Evolutionary conservation across 805 yeast genomes (phyloP).

Genomic region (Vanderwaltozyma yarrowii): DNA sequence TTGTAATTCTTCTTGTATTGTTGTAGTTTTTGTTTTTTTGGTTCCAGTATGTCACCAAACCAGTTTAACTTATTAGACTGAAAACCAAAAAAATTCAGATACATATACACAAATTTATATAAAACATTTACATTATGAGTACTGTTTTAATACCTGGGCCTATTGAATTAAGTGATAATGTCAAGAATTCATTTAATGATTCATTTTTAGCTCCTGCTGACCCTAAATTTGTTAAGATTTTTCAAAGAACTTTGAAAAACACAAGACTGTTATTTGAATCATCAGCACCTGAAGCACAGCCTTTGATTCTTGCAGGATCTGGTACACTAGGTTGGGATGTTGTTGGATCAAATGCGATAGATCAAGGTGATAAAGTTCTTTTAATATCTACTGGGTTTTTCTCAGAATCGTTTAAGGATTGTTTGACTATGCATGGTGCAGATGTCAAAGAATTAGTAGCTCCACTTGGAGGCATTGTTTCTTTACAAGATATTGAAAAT

Average conservation of each 20-base stretch:
- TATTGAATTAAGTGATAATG: slow-evolving; percentile 71
- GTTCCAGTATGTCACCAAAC: no score
- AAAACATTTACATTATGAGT: background rate
- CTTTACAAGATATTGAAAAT: slow-evolving; percentile 43
- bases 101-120: no score
- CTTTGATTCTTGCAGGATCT: slow-evolving; percentile 75
- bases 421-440: slow-evolving; percentile 61
- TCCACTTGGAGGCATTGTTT: slow-evolving; percentile 61
- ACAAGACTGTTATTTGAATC: slow-evolving; percentile 70
- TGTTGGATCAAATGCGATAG: slow-evolving; percentile 64
- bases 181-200: slow-evolving; percentile 67
- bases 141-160: slow-evolving; percentile 72
- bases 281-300: slow-evolving; percentile 40
- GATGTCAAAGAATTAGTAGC: slow-evolving; percentile 67
- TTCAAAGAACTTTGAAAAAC: slow-evolving; percentile 56
- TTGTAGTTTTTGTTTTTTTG: no score
- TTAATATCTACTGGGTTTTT: slow-evolving; percentile 88
- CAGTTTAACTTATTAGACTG: no score
- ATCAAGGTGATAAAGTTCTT: slow-evolving; percentile 61
- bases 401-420: slow-evolving; percentile 72
- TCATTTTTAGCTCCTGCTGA: slow-evolving; percentile 88
- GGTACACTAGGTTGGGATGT: slow-evolving; percentile 97
- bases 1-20: no score
- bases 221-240: slow-evolving; percentile 67
- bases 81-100: background rate